Base-by-base conservation (phyloP, 176 grass and related monocot species). In the Avena sativa region DNA sequence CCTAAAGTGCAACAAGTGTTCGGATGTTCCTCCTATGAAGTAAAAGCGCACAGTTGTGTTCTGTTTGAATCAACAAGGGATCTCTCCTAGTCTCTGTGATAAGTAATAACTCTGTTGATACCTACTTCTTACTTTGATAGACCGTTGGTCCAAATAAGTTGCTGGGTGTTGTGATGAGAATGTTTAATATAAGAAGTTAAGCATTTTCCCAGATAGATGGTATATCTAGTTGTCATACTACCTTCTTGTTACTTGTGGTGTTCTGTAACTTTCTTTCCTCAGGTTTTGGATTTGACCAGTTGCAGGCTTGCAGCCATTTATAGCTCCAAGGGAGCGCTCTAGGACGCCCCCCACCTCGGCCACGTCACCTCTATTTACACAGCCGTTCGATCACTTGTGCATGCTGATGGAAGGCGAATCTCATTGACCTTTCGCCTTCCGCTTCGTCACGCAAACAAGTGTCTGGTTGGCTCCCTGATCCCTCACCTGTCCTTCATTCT, bases 21-120 rank as follows among this genome's bases (percentile, higher is more conserved):
- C 76, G 94, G 90, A 78, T 81, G 80, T 60, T 92, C 89, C 28
- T 80, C 87, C n/a, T 94, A 98, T 89, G 82, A 96, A 87, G 44
- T 98, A 47, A 87, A 94, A 69, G 79, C 90, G 3, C 92, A 94
- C 64, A 96, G 90, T 49, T 96, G 97, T 86, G 90, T 89, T 66
- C 87, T 98, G 71, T 96, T 98, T 87, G 97, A 98, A 91, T 86
- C 88, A 6, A 91, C 92, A 85, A 83, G 40, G 65, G 79, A 43
- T 84, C 36, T 86, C 80, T 38, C 88, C 21, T 82, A 86, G 83
- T 71, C 77, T 76, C 81, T 76, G 36, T 53, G 23, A 23, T 69
- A 76, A 91, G 48, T 44, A 77, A 9, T 71, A 62, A 62, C n/a
- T 71, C 67, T 85, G 70, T 85, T 71, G 44, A 77, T 70, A 71